These are phyloP conservation scores for Eucommia ulmoides DNA, from an alignment of 257 asterid species.

Conservation along the genomic window DNA sequence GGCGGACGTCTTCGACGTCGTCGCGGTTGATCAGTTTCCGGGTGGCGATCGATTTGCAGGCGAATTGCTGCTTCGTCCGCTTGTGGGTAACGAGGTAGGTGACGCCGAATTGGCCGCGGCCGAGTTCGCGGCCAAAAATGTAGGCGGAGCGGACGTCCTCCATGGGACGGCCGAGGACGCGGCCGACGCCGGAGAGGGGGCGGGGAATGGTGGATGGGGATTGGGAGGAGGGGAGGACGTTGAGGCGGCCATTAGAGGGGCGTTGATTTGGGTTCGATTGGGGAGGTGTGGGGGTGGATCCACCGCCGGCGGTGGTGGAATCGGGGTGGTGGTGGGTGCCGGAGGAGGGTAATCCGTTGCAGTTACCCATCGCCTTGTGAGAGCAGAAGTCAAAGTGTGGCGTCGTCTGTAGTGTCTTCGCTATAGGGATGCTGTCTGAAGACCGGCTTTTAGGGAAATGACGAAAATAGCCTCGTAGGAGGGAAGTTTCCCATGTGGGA, in stretches of 20 bases:
- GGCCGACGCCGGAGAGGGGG: constrained; percentile 45
- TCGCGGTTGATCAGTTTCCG: constrained; percentile 53
- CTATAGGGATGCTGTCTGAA: neutral
- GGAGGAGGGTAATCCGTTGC: constrained; percentile 26
- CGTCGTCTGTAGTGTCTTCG: neutral
- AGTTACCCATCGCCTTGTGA: constrained; percentile 46
- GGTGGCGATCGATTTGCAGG: constrained; percentile 88
- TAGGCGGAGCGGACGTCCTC: constrained; percentile 51
- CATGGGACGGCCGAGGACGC: constrained; percentile 71
- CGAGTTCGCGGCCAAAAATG: constrained; percentile 71
- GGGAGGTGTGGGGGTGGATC: neutral
- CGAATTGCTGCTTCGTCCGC: constrained; percentile 36
- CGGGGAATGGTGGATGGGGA: constrained; percentile 47
- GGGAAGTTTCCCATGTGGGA: no score
- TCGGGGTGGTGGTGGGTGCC: constrained; percentile 14
- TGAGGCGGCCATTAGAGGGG: constrained; percentile 26
- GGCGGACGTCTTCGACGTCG: constrained; percentile 71
- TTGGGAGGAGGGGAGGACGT: constrained; percentile 35
- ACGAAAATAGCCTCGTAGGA: neutral
- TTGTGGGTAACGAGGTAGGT: constrained; percentile 62
- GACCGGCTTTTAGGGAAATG: neutral
- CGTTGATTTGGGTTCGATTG: neutral
- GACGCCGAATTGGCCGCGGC: constrained; percentile 93
- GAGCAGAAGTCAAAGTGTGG: constrained; percentile 27
- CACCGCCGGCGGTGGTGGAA: neutral